Evolutionary conservation across 257 asterid species (phyloP), one percentile per base, ranked within the genome.

Genomic region (Salvia splendens): DNA sequence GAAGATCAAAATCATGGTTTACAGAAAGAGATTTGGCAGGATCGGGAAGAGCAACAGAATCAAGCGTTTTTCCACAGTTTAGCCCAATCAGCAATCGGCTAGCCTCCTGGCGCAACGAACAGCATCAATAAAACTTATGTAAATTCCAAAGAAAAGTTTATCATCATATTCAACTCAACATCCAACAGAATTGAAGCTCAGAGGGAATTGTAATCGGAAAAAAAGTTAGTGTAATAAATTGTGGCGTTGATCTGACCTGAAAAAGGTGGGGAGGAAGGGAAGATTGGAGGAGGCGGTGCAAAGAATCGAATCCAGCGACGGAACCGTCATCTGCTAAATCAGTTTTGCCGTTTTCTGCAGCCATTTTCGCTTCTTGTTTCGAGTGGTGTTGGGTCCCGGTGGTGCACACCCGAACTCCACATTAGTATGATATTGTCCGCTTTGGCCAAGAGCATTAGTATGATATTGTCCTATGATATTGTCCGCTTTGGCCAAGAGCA

Each of bases 261-360:
- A 80, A 90, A 75, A 81, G 74, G 45, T 79, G 91, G 52, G 97
- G 92, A 57, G 76, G 71, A 71, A 90, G 96, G 59, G 92, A 82
- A 8, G 95, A 73, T 69, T 85, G 85, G 61, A 90, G 95, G 72
- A 93, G 95, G 12, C 68, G 89, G 79, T 93, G 87, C 63, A 93
- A 84, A 24, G 97, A 93, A 58, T 93, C 92, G 83, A 85, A 90
- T 6, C 99, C 97, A 62, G 89, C 79, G 43, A 89, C 75, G 14
- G 97, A 90, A 78, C 86, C 96, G 69, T 85, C 91, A 30, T 72
- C 79, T 1, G 65, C 54, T 57, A 42, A 61, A 52, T 74, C 82
- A 30, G 76, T 2, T 30, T 48, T 14, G 36, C 81, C 86, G 57
- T 75, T 77, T 71, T 67, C 90, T 12, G 76, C 64, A 7, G 64